Evolutionary conservation across 352 stramenopile species (phyloP).

Genomic region (Globisporangium recalcitrans): DNA sequence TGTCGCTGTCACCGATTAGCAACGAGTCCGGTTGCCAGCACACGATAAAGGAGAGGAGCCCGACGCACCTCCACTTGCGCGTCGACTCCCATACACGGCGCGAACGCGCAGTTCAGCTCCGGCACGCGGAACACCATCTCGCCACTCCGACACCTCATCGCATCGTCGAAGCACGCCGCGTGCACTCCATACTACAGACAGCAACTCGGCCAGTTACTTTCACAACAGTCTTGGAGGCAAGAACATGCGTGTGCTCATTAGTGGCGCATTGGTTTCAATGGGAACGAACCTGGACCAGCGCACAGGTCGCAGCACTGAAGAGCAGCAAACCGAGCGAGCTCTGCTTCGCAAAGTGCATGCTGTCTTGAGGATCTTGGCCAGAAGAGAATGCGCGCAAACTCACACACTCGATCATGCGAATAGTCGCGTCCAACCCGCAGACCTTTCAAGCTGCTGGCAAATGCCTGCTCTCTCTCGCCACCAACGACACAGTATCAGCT

Average conservation of each 20-base stretch:
- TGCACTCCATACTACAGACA: background rate
- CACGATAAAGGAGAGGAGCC: background rate
- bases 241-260: no score
- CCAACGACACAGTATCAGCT: no score
- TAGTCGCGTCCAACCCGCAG: no score
- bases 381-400: no score
- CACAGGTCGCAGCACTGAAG: background rate
- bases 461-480: no score
- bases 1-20: background rate
- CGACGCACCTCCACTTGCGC: conserved; percentile 3
- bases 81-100: background rate
- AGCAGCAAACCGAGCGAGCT: background rate
- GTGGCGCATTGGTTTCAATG: no score
- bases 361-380: no score
- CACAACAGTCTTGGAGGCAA: background rate
- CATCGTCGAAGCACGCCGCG: conserved; percentile 11
- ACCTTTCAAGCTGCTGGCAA: no score
- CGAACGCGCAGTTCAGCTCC: background rate
- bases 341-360: no score
- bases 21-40: background rate
- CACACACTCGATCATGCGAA: no score
- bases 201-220: background rate
- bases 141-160: background rate
- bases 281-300: background rate
- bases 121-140: conserved; percentile 7